Evolutionary conservation across 2,329 filamentous ascomycete species (phyloP).

Genomic region (Colletotrichum filicis): DNA sequence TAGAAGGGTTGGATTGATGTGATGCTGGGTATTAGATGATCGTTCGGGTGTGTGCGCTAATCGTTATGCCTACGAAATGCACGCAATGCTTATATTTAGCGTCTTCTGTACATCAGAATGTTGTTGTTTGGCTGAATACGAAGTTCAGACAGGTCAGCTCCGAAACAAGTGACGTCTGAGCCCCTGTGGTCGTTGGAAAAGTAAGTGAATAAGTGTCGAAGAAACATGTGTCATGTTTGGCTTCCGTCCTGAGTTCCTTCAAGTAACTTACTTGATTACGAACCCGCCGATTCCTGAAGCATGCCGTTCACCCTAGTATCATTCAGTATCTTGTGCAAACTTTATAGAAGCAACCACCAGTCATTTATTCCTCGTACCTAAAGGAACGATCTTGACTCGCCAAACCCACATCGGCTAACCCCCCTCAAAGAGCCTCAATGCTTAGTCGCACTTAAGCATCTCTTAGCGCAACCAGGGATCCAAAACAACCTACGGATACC

Average conservation of each 20-base stretch:
- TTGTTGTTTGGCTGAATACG: background rate
- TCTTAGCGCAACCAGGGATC: background rate
- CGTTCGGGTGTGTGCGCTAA: background rate
- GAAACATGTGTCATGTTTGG: conserved; percentile 2
- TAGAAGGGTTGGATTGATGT: background rate
- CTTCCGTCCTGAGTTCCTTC: background rate
- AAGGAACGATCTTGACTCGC: background rate
- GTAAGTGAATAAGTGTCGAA: background rate
- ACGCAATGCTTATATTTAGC: conserved; percentile 13
- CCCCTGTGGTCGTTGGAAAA: background rate
- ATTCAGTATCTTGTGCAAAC: background rate
- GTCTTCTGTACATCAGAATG: background rate
- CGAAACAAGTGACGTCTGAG: conserved; percentile 18
- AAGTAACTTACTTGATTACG: no score
- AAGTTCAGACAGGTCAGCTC: conserved; percentile 8
- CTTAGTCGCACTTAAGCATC: conserved; percentile 17
- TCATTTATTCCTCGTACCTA: background rate
- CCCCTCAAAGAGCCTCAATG: conserved; percentile 1
- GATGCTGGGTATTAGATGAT: background rate
- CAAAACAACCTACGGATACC: background rate
- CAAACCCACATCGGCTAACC: background rate
- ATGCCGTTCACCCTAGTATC: background rate
- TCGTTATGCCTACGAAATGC: background rate
- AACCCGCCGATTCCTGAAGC: background rate
- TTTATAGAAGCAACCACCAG: background rate